Percentiles rank a stretch among this genome's conserved stretches.
phyloP scores from a whole-genome alignment of 2,329 filamentous ascomycete species.

The Harringtonia aguacate region DNA sequence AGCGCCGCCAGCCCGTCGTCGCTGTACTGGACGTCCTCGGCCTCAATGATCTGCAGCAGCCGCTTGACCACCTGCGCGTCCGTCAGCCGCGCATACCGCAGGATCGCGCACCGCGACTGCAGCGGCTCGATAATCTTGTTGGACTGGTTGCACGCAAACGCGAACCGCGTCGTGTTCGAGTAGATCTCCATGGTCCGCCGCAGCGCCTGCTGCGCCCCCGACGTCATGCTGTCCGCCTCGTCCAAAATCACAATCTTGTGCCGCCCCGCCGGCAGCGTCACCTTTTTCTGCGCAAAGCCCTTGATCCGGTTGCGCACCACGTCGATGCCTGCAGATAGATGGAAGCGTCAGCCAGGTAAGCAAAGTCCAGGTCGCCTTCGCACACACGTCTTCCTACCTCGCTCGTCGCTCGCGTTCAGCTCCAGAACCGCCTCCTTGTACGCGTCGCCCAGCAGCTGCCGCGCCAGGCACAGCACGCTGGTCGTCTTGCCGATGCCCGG shows the following conservation, averaged over 20 bases:
- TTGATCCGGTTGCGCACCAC: conserved; percentile 97
- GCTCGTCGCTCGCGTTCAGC: conserved; percentile 90
- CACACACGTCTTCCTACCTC: conserved; percentile 41
- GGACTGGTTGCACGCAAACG: conserved; percentile 95
- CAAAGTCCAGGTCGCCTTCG: no score
- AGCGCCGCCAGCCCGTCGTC: conserved; percentile 94
- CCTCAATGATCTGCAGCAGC: conserved; percentile 82
- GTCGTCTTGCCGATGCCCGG: conserved; percentile 98
- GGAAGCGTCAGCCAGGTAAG: no score
- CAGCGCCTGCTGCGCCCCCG: conserved; percentile 88
- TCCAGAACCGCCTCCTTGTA: conserved; percentile 98
- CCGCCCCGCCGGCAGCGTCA: conserved; percentile 78
- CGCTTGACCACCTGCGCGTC: conserved; percentile 89
- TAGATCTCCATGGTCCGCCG: conserved; percentile 98
- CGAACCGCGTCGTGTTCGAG: conserved; percentile 89
- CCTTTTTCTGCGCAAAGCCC: conserved; percentile 97
- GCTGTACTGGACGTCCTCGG: conserved; percentile 79
- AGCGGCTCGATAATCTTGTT: conserved; percentile 99
- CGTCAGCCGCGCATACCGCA: conserved; percentile 85
- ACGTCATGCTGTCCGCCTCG: conserved; percentile 97
- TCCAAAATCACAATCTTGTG: conserved; percentile 97
- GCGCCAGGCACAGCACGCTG: conserved; percentile 82
- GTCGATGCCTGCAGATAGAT: conserved; percentile 90
- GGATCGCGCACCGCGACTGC: conserved; percentile 90
- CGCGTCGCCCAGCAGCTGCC: conserved; percentile 79